These are phyloP conservation scores for Saccharum officinarum DNA, from an alignment of 176 grass and related monocot genomes.

Conservation along the genomic window DNA sequence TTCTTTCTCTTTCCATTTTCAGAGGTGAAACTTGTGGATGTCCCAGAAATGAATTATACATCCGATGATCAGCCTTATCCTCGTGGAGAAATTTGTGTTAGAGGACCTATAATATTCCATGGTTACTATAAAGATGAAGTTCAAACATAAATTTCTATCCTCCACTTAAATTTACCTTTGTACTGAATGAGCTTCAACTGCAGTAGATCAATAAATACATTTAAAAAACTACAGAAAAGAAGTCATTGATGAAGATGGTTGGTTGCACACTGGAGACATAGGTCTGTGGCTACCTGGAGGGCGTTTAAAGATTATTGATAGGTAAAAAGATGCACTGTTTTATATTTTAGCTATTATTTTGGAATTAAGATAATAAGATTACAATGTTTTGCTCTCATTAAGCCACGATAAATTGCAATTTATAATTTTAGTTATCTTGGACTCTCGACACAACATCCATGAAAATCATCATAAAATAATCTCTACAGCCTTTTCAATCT, in stretches of 20 bases:
- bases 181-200: neutral
- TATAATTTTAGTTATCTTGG: neutral
- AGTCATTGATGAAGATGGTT: constrained; percentile 86
- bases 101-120: constrained; percentile 77
- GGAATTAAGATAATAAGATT: neutral
- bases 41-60: constrained; percentile 97
- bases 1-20: constrained; percentile 34
- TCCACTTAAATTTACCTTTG: neutral
- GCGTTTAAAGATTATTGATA: constrained; percentile 91
- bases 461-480: neutral
- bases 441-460: neutral
- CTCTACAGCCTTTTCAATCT: neutral
- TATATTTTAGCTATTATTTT: neutral
- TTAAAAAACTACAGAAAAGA: constrained; percentile 59
- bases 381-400: neutral
- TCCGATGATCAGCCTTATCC: constrained; percentile 89
- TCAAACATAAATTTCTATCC: constrained; percentile 68
- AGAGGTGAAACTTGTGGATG: constrained; percentile 97
- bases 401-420: neutral
- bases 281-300: constrained; percentile 93
- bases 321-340: constrained; percentile 44
- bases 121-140: constrained; percentile 91
- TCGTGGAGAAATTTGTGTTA: constrained; percentile 97
- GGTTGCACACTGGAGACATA: constrained; percentile 99
- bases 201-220: constrained; percentile 10